Base-by-base conservation (phyloP, 23 red algal genomes). In the Porphyridium purpureum region DNA sequence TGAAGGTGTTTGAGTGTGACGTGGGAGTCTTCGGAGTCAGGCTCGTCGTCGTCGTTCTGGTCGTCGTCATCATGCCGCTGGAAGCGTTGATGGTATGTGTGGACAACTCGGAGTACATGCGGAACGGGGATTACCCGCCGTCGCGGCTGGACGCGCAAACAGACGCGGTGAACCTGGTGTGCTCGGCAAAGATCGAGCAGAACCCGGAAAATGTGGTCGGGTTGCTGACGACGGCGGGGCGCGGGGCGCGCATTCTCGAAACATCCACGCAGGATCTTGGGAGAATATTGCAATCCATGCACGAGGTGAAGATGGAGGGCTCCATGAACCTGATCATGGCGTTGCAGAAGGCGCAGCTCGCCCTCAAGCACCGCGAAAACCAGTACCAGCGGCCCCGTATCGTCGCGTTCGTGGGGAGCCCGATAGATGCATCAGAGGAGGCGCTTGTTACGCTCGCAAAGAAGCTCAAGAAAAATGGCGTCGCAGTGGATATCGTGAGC, bases 91-190 rank as follows among this genome's bases (percentile, higher is more conserved):
- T 98, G 36, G 53, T 98, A n/a, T 98, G 90, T 62, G 62, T 98
- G 19, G 90, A 98, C 66, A 98, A 98, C 64, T 86, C 79, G n/a
- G 90, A 98, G 54, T 98, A 62, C 50, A 81, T 72, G 69, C 80
- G 90, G 17, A 98, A 98, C 67, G 90, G 90, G 8, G 90, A 98
- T 47, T 83, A 80, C 46, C 41, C 90, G 8, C 90, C 90, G 21
- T 74, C 63, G 8, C 80, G 90, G 29, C 72, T 98, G 57, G 78
- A 75, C 29, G 79, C 74, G 1, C 90, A 98, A 60, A 57, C 70
- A 21, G 90, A 98, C 29, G 76, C 79, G 0, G 72, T 78, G 46
- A 86, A 98, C 57, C 69, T 98, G 58, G 40, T 98, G 29, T 86
- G 80, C 44, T 70, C 61, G 4, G 80, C 74, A 24, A 98, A 86